Base-by-base conservation (phyloP, 495 filamentous ascomycete genomes). In the Hypoxylon perforatum region DNA sequence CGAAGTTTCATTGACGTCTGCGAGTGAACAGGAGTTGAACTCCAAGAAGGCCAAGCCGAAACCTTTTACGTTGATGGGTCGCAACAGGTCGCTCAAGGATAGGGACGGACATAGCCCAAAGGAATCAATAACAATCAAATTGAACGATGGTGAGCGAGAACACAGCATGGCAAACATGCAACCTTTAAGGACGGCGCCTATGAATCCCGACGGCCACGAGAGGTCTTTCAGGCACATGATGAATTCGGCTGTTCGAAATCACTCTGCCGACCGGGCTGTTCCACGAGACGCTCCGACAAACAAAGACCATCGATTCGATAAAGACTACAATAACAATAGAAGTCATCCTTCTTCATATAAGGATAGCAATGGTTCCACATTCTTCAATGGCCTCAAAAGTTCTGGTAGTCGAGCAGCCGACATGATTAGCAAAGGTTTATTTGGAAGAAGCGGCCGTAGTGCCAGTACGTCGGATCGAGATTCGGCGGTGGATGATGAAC, bases 391-490 rank as follows among this genome's bases (percentile, higher is more conserved):
- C 39, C 76, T 94, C 17, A 93, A 91, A 74, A 86, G 83, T 58
- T 87, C 86, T 19, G 86, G 89, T 19, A 88, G 82, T 38, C 90
- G 89, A 69, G 91, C 92, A 30, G 91, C 91, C 7, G 90, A 88
- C 44, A 91, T 92, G 70, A 85, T 93, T 28, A 87, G 90, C 42
- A 94, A 92, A 65, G 87, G 88, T 0, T 82, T 94, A 57, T 90
- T 96, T 67, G 89, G 90, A 22, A 92, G 93, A 70, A 84, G 90
- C 38, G 84, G 83, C 17, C 83, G 91, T 51, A 91, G 88, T 72
- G 89, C 90, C 21, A 91, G 88, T 72, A 88, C 83, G 21, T 85
- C 85, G 57, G 90, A 91, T 72, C 86, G 79, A 36, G 91, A 93
- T 48, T 79, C 70, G 10, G 65, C 85, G 17, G 75, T 90, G 3